Conservation (phyloP, 345 rosid species). For the Eucalyptus erythrocorys region DNA sequence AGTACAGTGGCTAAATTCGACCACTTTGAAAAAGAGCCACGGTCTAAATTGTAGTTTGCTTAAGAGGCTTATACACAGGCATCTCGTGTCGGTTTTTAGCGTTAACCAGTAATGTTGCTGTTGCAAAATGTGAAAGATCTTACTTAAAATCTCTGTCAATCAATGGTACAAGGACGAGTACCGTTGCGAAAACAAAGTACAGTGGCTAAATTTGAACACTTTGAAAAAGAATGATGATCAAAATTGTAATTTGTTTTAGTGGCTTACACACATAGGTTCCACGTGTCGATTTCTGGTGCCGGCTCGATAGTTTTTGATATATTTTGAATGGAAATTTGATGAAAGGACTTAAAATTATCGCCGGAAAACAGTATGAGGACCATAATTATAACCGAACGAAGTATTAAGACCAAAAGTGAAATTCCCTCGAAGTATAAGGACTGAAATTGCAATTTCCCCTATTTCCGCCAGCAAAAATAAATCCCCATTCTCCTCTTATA, state of each 20-base stretch:
- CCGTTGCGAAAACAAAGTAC: neutral
- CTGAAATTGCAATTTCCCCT: neutral
- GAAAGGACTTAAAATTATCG: neutral
- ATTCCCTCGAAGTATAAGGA: neutral
- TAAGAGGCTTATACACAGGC: neutral
- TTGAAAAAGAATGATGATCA: neutral
- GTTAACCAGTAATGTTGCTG: neutral
- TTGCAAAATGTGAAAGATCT: neutral
- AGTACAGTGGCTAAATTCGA: neutral
- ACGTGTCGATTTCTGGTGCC: neutral
- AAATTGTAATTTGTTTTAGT: neutral
- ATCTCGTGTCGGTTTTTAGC: neutral
- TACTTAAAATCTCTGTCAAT: neutral
- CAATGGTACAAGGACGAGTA: neutral
- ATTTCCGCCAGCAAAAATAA: neutral
- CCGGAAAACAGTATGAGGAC: neutral
- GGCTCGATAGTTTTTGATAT: neutral
- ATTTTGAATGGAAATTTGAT: neutral
- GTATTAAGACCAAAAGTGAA: neutral
- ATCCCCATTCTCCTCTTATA: neutral
- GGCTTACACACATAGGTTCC: neutral
- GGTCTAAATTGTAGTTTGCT: neutral
- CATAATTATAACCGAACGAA: neutral
- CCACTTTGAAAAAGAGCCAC: neutral
- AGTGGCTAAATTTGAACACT: neutral